These are phyloP conservation scores for Penicillium roqueforti DNA, from an alignment of 495 filamentous ascomycete genomes.

Conservation along the genomic window DNA sequence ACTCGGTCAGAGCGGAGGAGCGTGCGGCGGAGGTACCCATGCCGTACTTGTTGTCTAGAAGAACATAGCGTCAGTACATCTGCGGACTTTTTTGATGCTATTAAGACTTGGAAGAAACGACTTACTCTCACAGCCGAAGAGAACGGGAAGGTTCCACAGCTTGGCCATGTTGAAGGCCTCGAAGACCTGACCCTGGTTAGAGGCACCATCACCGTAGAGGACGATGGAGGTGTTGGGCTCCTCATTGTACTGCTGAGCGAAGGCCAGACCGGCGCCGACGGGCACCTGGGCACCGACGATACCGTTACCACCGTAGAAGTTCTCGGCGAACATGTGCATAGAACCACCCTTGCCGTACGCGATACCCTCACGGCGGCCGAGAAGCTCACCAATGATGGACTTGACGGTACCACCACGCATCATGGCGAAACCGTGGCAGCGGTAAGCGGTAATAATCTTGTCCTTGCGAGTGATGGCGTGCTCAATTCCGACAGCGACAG, in stretches of 20 bases:
- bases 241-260: constrained; percentile 90
- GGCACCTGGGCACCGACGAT: constrained; percentile 99
- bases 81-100: neutral
- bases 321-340: constrained; percentile 99
- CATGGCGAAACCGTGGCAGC: constrained; percentile 95
- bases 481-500: constrained; percentile 94
- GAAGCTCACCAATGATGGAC: constrained; percentile 92
- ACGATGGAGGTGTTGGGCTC: constrained; percentile 80
- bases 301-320: constrained; percentile 98
- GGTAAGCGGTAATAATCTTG: constrained; percentile 95
- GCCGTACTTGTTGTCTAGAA: constrained; percentile 97
- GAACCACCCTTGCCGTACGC: constrained; percentile 97
- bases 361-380: constrained; percentile 92
- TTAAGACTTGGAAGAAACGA: constrained; percentile 11
- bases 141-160: constrained; percentile 91
- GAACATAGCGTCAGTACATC: constrained; percentile 12
- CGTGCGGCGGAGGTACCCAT: constrained; percentile 98
- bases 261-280: constrained; percentile 93
- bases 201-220: constrained; percentile 94
- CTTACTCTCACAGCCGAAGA: constrained; percentile 98
- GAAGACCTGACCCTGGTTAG: constrained; percentile 98
- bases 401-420: constrained; percentile 93
- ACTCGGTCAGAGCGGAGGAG: constrained; percentile 92
- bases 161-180: constrained; percentile 99
- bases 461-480: constrained; percentile 87